Evolutionary conservation across 805 yeast species (phyloP).

Genomic region (Myxozyma nipponensis): DNA sequence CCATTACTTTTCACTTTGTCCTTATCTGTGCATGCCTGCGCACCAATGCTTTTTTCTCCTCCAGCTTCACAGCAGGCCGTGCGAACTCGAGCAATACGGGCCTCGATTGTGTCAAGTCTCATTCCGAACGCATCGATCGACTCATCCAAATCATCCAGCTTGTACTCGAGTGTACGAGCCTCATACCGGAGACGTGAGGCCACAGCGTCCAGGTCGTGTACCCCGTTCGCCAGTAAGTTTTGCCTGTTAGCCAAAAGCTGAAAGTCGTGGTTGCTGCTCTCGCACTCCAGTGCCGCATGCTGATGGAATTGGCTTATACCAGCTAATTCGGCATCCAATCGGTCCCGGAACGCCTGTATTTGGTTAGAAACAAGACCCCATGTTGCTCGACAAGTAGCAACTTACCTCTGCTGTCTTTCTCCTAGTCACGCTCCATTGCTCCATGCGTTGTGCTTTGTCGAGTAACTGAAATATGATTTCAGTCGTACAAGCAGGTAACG

Average conservation of each 20-base stretch:
- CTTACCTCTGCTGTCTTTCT: conserved; percentile 23
- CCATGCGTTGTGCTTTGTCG: conserved; percentile 33
- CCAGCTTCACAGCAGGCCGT: background rate
- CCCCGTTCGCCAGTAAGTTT: conserved; percentile 31
- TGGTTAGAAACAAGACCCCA: background rate
- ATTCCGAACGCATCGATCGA: conserved; percentile 46
- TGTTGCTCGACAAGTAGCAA: too few species aligned
- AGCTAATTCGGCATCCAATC: background rate
- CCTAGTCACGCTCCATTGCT: conserved; percentile 18
- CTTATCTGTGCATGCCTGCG: background rate
- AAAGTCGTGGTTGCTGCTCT: conserved; percentile 15
- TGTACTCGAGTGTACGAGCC: conserved; percentile 52
- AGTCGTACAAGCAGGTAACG: conserved; percentile 23
- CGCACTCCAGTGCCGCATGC: conserved; percentile 20
- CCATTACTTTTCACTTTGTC: background rate
- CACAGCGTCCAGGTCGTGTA: conserved; percentile 52
- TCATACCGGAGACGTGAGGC: conserved; percentile 65
- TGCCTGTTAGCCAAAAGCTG: conserved; percentile 27
- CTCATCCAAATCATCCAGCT: conserved; percentile 66
- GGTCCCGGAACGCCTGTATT: conserved; percentile 1
- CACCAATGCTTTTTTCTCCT: background rate
- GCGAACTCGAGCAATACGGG: background rate
- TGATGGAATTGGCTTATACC: conserved; percentile 27
- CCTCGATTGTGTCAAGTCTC: conserved; percentile 40
- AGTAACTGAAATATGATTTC: conserved; percentile 2